Base-by-base conservation (phyloP, 805 yeast species). In the Myxozyma melibiosi region DNA sequence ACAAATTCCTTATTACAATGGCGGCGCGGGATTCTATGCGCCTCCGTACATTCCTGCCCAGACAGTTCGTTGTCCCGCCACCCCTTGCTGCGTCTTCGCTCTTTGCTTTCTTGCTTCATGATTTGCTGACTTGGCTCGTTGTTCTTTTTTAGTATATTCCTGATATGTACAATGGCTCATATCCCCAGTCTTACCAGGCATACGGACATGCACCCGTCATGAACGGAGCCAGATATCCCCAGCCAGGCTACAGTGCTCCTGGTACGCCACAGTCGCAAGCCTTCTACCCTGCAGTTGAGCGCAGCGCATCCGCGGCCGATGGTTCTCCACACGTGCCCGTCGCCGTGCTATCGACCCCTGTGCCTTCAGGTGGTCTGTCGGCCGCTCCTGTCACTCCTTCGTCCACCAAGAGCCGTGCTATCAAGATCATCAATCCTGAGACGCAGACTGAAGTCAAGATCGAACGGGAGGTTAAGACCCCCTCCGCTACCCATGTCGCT, bases 341-440 rank as follows among this genome's bases (percentile, higher is more conserved):
- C 4, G 50, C 63, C 14, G 27, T 56, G 34, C 35, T 45, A 13
- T 37, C 55, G 14, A 44, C 55, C n/a, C 44, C 42, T 6, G n/a
- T 25, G 28, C 34, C 42, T 13, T 39, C 55, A 13, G 31, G 47
- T 16, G 20, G 41, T 27, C 18, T 33, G 8, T 18, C 46, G 28
- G 13, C 34, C 14, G 22, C 43, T 27, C 38, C 4, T 34, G 27
- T 41, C 18, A 30, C 58, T 13, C 43, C 58, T 5, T 33, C 47
- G 33, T 45, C 46, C 57, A 37, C 56, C 11, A 42, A 39, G 25
- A 61, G 64, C 53, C 52, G 50, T 24, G 66, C 66, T 14, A 57
- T 62, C 58, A 61, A 58, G 52, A 65, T 64, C 43, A 51, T 64
- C 28, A 58, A 64, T 31, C 66, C 66, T 8, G 53, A 48, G 16